Base-by-base conservation (phyloP, 768 basidiomycete species). In the Naganishia vishniacii region DNA sequence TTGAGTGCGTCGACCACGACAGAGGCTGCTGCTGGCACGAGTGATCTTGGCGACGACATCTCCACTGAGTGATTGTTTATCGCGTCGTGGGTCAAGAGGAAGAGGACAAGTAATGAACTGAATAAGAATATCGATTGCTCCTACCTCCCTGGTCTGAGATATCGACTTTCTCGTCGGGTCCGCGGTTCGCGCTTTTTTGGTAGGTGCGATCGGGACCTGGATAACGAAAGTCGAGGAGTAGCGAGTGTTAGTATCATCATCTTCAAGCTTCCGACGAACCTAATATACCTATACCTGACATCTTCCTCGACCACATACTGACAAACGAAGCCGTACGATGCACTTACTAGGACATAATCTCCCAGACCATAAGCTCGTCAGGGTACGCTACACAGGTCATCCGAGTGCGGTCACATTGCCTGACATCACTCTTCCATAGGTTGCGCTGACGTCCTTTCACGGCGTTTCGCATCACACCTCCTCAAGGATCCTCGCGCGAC, bases 371-470 rank as follows among this genome's bases (percentile, higher is more conserved):
- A 84, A 88, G 65, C 79, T 85, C 26, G 84, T 87, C 69, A 85
- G 85, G 80, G 92, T 94, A 71, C 70, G 85, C 76, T 20, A 48
- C 34, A 31, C 25, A 3, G 4, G 31, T 11, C 0, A 40, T 13
- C 23, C 26, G 16, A 45, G 23, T 12, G 9, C 9, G 3, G 37
- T 28, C 16, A 45, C 31, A 42, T 20, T 46, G 15, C 13, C 51
- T 37, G n/a, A 44, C 9, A n/a, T 15, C 32, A 32, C 2, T 12
- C 28, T n/a, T 25, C 47, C 49, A 47, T 72, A 99, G 94, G 85
- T 86, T 79, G 94, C 92, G n/a, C 79, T 99, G 65, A 89, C 87
- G 15, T 81, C 82, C 53, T 91, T 97, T 80, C 91, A 92, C 75
- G 95, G 95, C 25, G 81, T 99, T 72, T 89, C 88, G 5, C 83